These are phyloP conservation scores for Vitis riparia DNA, from an alignment of 164 flowering plant genomes.

Conservation along the genomic window DNA sequence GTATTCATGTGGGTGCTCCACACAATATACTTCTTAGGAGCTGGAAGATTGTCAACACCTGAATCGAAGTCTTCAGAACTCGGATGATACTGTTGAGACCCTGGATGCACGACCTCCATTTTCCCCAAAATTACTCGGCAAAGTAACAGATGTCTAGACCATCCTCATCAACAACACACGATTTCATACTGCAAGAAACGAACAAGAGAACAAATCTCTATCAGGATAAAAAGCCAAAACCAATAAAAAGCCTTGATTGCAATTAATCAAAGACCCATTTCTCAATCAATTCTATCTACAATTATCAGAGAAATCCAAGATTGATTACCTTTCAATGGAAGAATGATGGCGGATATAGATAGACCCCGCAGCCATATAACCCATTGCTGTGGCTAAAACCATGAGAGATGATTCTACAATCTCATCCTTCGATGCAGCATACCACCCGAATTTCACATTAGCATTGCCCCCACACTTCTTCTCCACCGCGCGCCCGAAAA, in stretches of 20 bases:
- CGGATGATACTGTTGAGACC: constrained; percentile 59
- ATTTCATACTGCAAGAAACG: constrained; percentile 34
- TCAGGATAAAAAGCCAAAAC: neutral
- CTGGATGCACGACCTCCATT: constrained; percentile 49
- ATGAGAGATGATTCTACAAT: constrained; percentile 17
- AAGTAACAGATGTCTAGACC: constrained; percentile 63
- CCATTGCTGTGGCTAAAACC: constrained; percentile 23
- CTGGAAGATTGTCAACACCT: constrained; percentile 53
- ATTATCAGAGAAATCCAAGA: neutral
- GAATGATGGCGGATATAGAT: constrained; percentile 33
- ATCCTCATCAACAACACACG: constrained; percentile 36
- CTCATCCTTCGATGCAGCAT: constrained; percentile 16
- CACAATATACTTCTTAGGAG: constrained; percentile 57
- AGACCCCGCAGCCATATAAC: constrained; percentile 28
- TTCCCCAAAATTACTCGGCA: constrained; percentile 83
- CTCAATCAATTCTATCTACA: no score
- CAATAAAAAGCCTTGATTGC: no score
- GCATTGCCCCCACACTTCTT: constrained; percentile 26
- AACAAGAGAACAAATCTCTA: neutral
- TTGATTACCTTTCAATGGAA: constrained; percentile 29
- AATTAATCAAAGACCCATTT: no score
- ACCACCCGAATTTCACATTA: constrained; percentile 40
- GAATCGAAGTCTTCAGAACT: constrained; percentile 71
- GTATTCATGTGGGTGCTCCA: constrained; percentile 75
- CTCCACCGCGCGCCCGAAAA: constrained; percentile 22